Conservation (phyloP, 2,329 filamentous ascomycete species). For the Curvularia spicifera region DNA sequence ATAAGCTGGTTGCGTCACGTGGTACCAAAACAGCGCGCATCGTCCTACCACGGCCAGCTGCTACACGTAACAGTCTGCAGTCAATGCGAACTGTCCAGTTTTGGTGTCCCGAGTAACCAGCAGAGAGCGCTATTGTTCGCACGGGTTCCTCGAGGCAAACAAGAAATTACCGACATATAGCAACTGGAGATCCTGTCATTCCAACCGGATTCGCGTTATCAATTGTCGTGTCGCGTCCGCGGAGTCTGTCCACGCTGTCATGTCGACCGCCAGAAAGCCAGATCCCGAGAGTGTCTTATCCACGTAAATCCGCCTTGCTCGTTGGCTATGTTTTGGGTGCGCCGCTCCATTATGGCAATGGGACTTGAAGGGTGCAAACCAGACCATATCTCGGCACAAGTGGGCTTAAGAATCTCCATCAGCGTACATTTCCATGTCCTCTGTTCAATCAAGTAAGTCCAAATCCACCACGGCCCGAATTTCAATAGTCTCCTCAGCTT, state of each 20-base stretch:
- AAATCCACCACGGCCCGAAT: not conserved
- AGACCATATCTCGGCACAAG: not conserved
- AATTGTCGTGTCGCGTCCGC: not conserved
- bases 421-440: too few relatives aligned
- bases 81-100: not conserved
- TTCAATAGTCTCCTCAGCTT: not conserved
- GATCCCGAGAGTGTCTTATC: not conserved
- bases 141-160: not conserved
- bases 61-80: too few relatives aligned
- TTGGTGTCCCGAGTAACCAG: not conserved
- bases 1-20: too few relatives aligned
- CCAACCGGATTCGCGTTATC: not conserved
- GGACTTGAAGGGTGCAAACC: conserved; percentile 2
- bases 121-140: not conserved
- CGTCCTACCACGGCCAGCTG: too few relatives aligned
- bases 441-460: not conserved
- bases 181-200: not conserved
- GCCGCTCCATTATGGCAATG: not conserved
- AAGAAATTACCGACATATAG: not conserved
- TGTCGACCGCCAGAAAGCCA: not conserved
- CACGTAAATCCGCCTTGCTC: not conserved
- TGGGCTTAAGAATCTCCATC: not conserved
- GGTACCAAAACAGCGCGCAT: too few relatives aligned
- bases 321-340: conserved; percentile 3
- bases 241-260: not conserved